Evolutionary conservation across 768 basidiomycete species (phyloP).

Genomic region (Daedaleopsis nitida): DNA sequence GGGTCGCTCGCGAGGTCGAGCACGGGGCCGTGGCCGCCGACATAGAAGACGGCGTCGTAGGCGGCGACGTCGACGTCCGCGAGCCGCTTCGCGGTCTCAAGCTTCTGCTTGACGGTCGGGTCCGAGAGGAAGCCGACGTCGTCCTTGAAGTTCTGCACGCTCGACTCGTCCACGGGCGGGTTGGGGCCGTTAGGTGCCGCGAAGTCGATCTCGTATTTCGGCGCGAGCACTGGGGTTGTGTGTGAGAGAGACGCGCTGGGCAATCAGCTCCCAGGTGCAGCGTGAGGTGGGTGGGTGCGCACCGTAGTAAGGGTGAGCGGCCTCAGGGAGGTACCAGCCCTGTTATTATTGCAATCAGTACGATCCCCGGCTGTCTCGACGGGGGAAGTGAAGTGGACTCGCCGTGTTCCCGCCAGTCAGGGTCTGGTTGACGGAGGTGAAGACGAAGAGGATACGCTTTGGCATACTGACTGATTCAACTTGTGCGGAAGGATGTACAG

Average conservation of each 20-base stretch:
- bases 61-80: slow-evolving; percentile 57
- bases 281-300: too few species aligned
- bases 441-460: slow-evolving; percentile 64
- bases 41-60: slow-evolving; percentile 76
- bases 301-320: slow-evolving; percentile 38
- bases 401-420: slow-evolving; percentile 55
- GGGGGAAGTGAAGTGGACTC: slow-evolving; percentile 18
- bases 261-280: too few species aligned
- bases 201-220: slow-evolving; percentile 44
- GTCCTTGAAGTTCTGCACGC: slow-evolving; percentile 57
- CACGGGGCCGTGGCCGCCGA: slow-evolving; percentile 80
- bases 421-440: slow-evolving; percentile 65
- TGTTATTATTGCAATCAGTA: slow-evolving; percentile 23
- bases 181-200: slow-evolving; percentile 55
- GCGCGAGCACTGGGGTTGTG: slow-evolving; percentile 29
- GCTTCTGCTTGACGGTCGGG: slow-evolving; percentile 47
- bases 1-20: slow-evolving; percentile 67
- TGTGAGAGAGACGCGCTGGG: not conserved
- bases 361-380: too few species aligned
- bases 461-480: slow-evolving; percentile 13
- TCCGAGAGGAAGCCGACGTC: slow-evolving; percentile 64
- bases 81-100: slow-evolving; percentile 61
- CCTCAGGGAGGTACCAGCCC: slow-evolving; percentile 81
- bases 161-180: slow-evolving; percentile 65
- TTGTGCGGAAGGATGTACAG: not conserved